These are phyloP conservation scores for Salix dunnii DNA, from an alignment of 345 rosid species.

Conservation along the genomic window DNA sequence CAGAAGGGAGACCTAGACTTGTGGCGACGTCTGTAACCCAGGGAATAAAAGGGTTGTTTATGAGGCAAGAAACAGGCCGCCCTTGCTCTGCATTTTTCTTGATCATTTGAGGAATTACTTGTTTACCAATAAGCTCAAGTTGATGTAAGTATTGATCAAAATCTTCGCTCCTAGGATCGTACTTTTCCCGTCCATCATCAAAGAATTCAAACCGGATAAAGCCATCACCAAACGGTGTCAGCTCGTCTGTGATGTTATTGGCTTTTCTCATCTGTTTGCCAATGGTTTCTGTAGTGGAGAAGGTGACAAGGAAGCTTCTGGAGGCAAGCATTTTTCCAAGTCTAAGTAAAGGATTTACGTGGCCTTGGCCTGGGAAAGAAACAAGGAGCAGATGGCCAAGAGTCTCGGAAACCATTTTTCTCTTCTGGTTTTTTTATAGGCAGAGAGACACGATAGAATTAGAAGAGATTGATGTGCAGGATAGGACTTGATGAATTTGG, in stretches of 20 bases:
- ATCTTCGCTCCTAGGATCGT: constrained; percentile 42
- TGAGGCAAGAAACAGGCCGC: constrained; percentile 71
- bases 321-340: constrained; percentile 78
- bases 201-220: constrained; percentile 68
- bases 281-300: constrained; percentile 43
- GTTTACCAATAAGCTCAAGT: constrained; percentile 50
- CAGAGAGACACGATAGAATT: no score
- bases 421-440: no score
- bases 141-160: constrained; percentile 38
- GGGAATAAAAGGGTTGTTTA: constrained; percentile 78
- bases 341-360: constrained; percentile 72
- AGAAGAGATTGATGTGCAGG: no score
- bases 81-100: constrained; percentile 41
- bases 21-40: constrained; percentile 84
- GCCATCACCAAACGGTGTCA: constrained; percentile 57
- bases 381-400: constrained; percentile 63
- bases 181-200: constrained; percentile 55
- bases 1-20: constrained; percentile 65
- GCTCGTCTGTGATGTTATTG: constrained; percentile 38
- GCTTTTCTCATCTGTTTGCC: constrained; percentile 55
- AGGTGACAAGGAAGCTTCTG: constrained; percentile 72
- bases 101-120: constrained; percentile 45
- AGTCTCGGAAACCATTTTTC: constrained; percentile 33
- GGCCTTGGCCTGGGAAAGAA: constrained; percentile 84
- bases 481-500: no score